Base-by-base conservation (phyloP, 805 yeast species). In the Henningerozyma blattae region DNA sequence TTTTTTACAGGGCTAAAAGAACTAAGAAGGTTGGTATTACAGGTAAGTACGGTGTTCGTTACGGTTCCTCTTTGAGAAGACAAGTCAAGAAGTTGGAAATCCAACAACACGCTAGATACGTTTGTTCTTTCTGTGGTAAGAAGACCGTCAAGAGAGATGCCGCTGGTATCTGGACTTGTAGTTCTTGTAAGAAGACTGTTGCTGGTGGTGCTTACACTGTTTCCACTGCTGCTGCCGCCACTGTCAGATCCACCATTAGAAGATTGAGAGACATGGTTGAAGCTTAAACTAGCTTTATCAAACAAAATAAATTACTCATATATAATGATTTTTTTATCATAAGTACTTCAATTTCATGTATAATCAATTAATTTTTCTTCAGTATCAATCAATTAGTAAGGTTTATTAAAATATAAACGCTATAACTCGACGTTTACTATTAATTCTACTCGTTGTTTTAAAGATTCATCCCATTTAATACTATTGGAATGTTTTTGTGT, bases 131-230 rank as follows among this genome's bases (percentile, higher is more conserved):
- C 96, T 89, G 97, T 74, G 99, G 99, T 71, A 91, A 91, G 83
- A 84, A 85, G 76, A 64, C 95, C 49, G 96, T 93, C 52, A 86
- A 77, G 75, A 86, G 99, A 78, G 82, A 80, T 64, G 86, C 98
- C 56, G 75, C 93, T 63, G 99, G 99, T 74, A 84, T 91, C 87
- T 91, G 99, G 99, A 67, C 71, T 64, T 91, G 98, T 77, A 72
- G 75, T 69, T 71, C 94, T 53, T 89, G 98, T 75, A 71, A 70
- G 60, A 91, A 85, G 81, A 81, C 94, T 54, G 84, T 91, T 63
- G 99, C 99, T 59, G 99, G 99, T 68, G 99, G 99, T 77, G 99
- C 99, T 70, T 91, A 91, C 87, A 77, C 95, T 61, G 87, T 91
- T 54, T 79, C 94, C 64, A 91, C 99, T 59, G 91, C 99, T 62